Percentiles rank a stretch among this genome's conserved stretches.
Evolutionary conservation across 2,329 filamentous ascomycete genomes (phyloP).

Genomic region (Fusarium circinatum): DNA sequence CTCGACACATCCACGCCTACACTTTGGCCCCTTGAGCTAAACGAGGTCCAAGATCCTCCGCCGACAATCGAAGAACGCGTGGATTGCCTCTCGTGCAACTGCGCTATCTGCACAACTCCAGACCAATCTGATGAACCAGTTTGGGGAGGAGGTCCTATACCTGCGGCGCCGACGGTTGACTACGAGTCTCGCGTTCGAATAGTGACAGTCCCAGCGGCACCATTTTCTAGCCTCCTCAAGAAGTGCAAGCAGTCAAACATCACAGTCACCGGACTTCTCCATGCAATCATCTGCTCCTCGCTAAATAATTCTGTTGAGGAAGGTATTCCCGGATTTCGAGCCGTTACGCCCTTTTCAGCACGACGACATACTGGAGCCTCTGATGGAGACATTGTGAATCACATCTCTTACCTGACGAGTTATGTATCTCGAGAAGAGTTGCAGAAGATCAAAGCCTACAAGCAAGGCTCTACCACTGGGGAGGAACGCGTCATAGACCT

Average conservation of each 20-base stretch:
- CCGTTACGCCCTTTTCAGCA: constrained; percentile 9
- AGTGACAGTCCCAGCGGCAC: neutral
- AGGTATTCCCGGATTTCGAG: neutral
- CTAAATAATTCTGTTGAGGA: neutral
- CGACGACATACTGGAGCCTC: neutral
- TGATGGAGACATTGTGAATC: constrained; percentile 3
- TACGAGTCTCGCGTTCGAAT: constrained; percentile 4
- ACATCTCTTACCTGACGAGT: constrained; percentile 7
- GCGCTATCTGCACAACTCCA: neutral
- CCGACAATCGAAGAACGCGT: neutral
- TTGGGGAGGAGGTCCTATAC: neutral
- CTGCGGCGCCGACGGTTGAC: neutral
- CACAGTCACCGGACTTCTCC: constrained; percentile 9
- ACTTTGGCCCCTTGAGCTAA: constrained; percentile 6
- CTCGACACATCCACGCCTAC: rapidly evolving
- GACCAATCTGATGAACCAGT: neutral
- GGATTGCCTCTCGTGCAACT: neutral
- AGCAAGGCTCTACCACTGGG: neutral
- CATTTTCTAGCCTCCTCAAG: neutral
- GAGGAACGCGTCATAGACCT: neutral
- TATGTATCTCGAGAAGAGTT: neutral
- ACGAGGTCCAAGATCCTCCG: neutral
- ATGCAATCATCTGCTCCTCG: neutral
- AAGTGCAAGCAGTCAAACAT: neutral
- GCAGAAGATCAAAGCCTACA: neutral